A percentile compares a stretch with the other conserved stretches of the same genome.
Evolutionary conservation across 768 basidiomycete species (phyloP).

Genomic region (Kwoniella newhampshirensis): DNA sequence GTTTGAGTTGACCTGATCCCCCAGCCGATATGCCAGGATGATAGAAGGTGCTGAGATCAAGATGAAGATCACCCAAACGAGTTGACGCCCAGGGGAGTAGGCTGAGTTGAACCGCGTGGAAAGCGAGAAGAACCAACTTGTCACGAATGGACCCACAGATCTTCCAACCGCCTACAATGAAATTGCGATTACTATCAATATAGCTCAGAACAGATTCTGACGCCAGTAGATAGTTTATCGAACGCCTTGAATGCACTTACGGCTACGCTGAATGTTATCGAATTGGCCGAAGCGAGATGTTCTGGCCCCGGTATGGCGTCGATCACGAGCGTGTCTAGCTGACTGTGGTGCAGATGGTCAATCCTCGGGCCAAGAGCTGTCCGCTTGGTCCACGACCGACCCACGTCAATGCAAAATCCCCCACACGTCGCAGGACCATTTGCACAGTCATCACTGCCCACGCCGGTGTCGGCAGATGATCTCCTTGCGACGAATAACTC

Average conservation of each 20-base stretch:
- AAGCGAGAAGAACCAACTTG: conserved; percentile 36
- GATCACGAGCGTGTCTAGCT: conserved; percentile 33
- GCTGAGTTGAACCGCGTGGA: conserved; percentile 31
- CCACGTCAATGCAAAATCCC: conserved; percentile 40
- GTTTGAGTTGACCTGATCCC: neutral
- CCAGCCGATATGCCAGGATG: conserved; percentile 19
- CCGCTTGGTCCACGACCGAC: no score
- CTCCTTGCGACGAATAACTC: conserved; percentile 16
- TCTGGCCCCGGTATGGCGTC: conserved; percentile 35
- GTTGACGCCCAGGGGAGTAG: conserved; percentile 24
- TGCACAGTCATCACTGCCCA: conserved; percentile 28
- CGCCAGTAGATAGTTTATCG: no score
- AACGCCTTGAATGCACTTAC: conserved; percentile 11
- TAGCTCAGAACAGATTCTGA: neutral
- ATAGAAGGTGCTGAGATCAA: conserved; percentile 25
- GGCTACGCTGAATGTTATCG: conserved; percentile 36
- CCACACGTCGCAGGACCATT: conserved; percentile 33
- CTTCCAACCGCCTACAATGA: conserved; percentile 24
- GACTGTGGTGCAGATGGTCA: no score
- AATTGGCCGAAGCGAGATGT: conserved; percentile 38
- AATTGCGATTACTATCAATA: neutral
- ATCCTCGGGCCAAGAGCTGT: no score
- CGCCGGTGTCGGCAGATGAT: conserved; percentile 9
- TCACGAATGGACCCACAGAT: conserved; percentile 36
- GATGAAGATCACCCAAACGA: conserved; percentile 37